Percentiles rank a stretch among this genome's conserved stretches.
Conservation (phyloP, 495 filamentous ascomycete species). For the Achaetomiella virescens region DNA sequence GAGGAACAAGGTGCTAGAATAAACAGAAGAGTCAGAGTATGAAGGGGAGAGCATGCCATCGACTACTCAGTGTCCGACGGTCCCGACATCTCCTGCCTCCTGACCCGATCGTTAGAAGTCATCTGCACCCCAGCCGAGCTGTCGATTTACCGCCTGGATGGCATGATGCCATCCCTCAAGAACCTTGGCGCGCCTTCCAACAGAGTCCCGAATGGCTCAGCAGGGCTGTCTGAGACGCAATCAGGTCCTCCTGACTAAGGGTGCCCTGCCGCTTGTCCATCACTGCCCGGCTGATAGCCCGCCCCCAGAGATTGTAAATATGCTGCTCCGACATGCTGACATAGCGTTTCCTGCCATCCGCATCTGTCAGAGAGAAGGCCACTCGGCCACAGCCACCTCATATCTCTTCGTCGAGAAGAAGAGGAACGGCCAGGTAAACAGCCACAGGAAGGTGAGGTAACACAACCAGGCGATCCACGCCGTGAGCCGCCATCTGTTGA, state of each 20-base stretch:
- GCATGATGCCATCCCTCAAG: slow-evolving; percentile 35
- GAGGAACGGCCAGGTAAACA: slow-evolving; percentile 58
- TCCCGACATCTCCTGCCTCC: no score
- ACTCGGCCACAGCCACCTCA: slow-evolving; percentile 50
- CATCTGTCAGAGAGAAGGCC: slow-evolving; percentile 40
- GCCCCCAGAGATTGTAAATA: slow-evolving; percentile 43
- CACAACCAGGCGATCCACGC: slow-evolving; percentile 54
- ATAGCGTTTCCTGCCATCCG: slow-evolving; percentile 34
- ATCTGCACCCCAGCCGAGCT: slow-evolving; percentile 40
- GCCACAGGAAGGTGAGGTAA: slow-evolving; percentile 53
- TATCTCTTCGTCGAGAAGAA: slow-evolving; percentile 57
- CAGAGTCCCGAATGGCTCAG: slow-evolving; percentile 16
- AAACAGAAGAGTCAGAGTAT: no score
- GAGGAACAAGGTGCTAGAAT: no score
- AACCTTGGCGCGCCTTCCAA: slow-evolving; percentile 30
- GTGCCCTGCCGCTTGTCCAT: slow-evolving; percentile 34
- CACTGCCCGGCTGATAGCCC: slow-evolving; percentile 37
- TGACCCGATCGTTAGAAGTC: background rate
- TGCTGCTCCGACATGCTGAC: slow-evolving; percentile 42
- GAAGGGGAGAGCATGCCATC: no score
- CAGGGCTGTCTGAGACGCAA: slow-evolving; percentile 32
- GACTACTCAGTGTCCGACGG: no score
- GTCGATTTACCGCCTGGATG: slow-evolving; percentile 41
- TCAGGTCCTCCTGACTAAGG: slow-evolving; percentile 38
- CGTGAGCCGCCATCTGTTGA: slow-evolving; percentile 53